Evolutionary conservation across 2,329 filamentous ascomycete genomes (phyloP).

Genomic region (Fusarium xyrophilum): DNA sequence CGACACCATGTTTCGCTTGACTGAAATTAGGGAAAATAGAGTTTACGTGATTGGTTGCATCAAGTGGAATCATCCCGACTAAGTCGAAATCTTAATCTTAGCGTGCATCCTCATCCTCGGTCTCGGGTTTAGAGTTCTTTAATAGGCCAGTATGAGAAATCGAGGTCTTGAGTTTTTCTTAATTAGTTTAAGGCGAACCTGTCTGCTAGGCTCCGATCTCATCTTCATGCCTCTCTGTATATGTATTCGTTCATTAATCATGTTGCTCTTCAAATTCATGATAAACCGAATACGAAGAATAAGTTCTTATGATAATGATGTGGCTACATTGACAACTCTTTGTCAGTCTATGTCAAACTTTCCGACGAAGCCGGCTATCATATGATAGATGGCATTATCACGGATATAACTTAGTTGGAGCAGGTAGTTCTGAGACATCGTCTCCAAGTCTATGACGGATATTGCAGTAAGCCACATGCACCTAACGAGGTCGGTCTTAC

Average conservation of each 20-base stretch:
- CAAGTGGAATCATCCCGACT: background rate
- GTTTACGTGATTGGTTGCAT: slow-evolving; percentile 4
- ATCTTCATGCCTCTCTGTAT: background rate
- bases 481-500: slow-evolving; percentile 5
- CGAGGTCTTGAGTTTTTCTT: too few relatives aligned
- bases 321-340: background rate
- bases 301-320: background rate
- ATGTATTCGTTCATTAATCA: background rate
- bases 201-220: background rate
- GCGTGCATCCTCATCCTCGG: background rate
- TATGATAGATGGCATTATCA: background rate
- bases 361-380: background rate
- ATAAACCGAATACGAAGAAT: background rate
- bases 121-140: background rate
- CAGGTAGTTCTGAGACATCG: background rate
- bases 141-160: background rate
- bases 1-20: background rate
- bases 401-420: background rate
- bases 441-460: background rate
- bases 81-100: slow-evolving; percentile 1
- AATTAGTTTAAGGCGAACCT: background rate
- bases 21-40: background rate
- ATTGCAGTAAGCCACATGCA: slow-evolving; percentile 15
- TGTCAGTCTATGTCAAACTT: background rate
- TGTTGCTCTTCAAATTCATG: background rate